Base-by-base conservation (phyloP, 1,284 basidiomycete genomes). In the Sanguinoderma infundibulare region DNA sequence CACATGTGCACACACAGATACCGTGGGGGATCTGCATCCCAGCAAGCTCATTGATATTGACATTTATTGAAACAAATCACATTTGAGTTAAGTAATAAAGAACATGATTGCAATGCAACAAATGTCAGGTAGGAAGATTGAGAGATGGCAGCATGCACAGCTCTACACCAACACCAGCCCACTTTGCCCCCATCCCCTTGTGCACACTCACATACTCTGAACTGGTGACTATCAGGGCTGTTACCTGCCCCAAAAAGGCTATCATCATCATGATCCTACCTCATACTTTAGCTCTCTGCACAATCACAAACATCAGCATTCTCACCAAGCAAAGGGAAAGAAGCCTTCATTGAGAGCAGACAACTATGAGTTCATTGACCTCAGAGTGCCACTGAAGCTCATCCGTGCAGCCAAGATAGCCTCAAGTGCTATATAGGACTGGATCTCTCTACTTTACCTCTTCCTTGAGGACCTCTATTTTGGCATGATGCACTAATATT, bases 401-500 rank as follows among this genome's bases (percentile, higher is more conserved):
- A 74, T 81, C 35, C 70, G 67, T 20, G 55, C 65, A 4, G 47
- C 59, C 38, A 51, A 67, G n/a, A 64, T 72, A 15, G 64, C 61
- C 36, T 61, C 75, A 65, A 70, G 67, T 72, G 63, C 72, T 68
- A 57, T 63, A 53, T 79, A 78, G 59, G 80, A 84, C 69, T 88
- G 86, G 85, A 76, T 81, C 26, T 89, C 87, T 73, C 89, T 91
- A 0, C 84, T 98, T 24, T 84, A 87, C 15, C 76, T 96, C 63
- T 83, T 91, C 0, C 86, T 98, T 10, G 92, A 96, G 70, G 95
- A 98, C 66, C 81, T 98, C 52, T 95, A 92, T 79, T 83, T 80
- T 61, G 95, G 96, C 53, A 87, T 87, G 36, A 87, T 85, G 35
- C 94, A 92, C 75, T 87, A 85, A 65, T 89, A 96, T 69, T 89